phyloP scores from a whole-genome alignment of 305 asterid species.

The Fraxinus albicans region DNA sequence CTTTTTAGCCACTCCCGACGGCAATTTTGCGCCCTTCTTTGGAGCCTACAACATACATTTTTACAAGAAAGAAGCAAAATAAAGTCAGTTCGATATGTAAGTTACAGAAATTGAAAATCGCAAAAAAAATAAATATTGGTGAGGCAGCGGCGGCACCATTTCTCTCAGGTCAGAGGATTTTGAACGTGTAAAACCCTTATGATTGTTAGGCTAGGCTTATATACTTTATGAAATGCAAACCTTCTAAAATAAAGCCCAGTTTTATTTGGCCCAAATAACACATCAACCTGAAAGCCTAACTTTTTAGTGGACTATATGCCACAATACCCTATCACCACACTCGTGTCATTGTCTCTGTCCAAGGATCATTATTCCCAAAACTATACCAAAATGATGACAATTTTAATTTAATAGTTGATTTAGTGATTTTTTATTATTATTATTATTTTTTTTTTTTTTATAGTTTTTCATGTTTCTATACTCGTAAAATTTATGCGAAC shows the following conservation, averaged over 20 bases:
- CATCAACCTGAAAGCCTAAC: background rate
- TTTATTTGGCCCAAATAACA: background rate
- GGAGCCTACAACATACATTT: constrained; percentile 52
- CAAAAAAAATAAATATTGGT: background rate
- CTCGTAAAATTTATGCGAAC: too few relatives aligned
- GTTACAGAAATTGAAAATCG: background rate
- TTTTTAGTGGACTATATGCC: too few relatives aligned
- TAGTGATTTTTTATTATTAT: too few relatives aligned
- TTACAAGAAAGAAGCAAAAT: background rate
- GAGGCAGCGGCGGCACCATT: background rate
- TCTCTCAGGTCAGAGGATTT: background rate
- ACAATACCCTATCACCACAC: too few relatives aligned
- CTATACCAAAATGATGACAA: too few relatives aligned
- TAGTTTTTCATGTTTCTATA: too few relatives aligned
- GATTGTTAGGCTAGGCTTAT: background rate
- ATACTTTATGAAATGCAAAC: background rate
- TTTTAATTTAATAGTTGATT: too few relatives aligned
- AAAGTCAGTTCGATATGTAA: background rate
- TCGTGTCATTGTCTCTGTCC: too few relatives aligned
- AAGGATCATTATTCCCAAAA: too few relatives aligned
- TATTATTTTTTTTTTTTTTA: too few relatives aligned
- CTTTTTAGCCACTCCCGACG: constrained; percentile 56
- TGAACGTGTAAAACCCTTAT: background rate
- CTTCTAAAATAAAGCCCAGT: background rate
- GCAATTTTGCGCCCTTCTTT: constrained; percentile 65